phyloP scores from a whole-genome alignment of 345 rosid species.

The Pugionium cornutum region DNA sequence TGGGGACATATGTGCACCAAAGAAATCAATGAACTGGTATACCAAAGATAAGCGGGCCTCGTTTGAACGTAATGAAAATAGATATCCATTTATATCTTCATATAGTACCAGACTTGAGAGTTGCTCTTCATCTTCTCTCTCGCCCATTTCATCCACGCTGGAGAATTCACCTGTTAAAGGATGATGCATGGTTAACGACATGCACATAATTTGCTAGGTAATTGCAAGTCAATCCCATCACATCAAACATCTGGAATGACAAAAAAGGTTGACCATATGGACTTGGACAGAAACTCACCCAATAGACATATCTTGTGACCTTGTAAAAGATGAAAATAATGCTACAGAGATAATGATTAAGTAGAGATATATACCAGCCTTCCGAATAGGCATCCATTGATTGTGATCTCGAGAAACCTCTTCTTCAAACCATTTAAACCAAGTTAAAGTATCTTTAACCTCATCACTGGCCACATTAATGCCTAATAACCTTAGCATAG shows the following conservation, averaged over 20 bases:
- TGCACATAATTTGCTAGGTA: background rate
- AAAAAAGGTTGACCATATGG: conserved; percentile 1
- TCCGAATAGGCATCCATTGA: conserved; percentile 90
- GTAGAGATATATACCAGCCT: conserved; percentile 50
- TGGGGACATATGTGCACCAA: conserved; percentile 71
- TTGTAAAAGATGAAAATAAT: background rate
- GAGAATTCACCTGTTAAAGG: conserved; percentile 46
- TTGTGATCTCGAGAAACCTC: conserved; percentile 70
- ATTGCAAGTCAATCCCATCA: conserved; percentile 12
- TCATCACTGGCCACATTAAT: conserved; percentile 67
- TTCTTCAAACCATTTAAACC: conserved; percentile 88
- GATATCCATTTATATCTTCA: conserved; percentile 79
- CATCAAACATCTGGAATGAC: conserved; percentile 17
- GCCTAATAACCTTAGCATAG: conserved; percentile 78
- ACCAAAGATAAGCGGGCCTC: conserved; percentile 76
- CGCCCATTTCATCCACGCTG: conserved; percentile 44
- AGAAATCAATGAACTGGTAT: conserved; percentile 77
- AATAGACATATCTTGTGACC: too few species aligned
- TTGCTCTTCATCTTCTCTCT: conserved; percentile 66
- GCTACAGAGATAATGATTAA: conserved; percentile 18
- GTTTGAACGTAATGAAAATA: conserved; percentile 70
- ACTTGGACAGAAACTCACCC: background rate
- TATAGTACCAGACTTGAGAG: conserved; percentile 61
- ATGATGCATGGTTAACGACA: conserved; percentile 17
- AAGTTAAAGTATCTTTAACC: conserved; percentile 74